Base-by-base conservation (phyloP, 352 stramenopile genomes). In the Globisporangium spinosum region DNA sequence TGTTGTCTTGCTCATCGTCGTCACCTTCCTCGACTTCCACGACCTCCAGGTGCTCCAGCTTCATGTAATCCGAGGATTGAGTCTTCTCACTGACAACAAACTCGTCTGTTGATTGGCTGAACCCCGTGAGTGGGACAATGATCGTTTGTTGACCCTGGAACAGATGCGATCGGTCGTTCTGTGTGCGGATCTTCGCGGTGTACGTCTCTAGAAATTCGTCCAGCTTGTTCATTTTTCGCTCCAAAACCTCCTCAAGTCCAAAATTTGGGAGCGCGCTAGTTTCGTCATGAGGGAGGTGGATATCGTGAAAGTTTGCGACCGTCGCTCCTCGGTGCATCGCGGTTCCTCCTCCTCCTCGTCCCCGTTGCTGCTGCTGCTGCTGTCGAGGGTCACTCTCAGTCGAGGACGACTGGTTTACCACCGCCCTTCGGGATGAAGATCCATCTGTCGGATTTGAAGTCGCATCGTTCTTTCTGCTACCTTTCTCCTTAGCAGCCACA, bases 191-290 rank as follows among this genome's bases (percentile, higher is more conserved):
- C 27, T 78, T 75, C 1, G 62, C 56, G 13, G 74, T 60, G 61
- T 78, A 80, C 10, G 70, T 68, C n/a, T 68, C 67, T 1, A 84
- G 65, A 55, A 84, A 84, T 8, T 61, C 71, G 22, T 64, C 68
- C 15, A 84, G 51, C 45, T 78, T 58, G 20, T 40, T 22, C 29
- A 71, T 15, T 38, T 51, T 53, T 8, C 12, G 53, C 6, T 45
- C 49, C 9, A 64, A 10, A 5, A 51, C 22, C 23, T 67, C 53
- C 22, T 53, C 40, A 0, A 35, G 35, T 23, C 35, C 32, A 22
- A 23, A 23, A 35, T 70, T 64, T n/a, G 45, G 45, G 22, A 56
- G 35, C 1, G 17, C 15, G 29, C 10, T n/a, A 13, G 29, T 8
- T 22, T 43, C 27, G 7, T 59, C 56, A 4, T 38, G 27, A 27